Conservation (phyloP, 495 filamentous ascomycete species). For the Penicillium steckii region DNA sequence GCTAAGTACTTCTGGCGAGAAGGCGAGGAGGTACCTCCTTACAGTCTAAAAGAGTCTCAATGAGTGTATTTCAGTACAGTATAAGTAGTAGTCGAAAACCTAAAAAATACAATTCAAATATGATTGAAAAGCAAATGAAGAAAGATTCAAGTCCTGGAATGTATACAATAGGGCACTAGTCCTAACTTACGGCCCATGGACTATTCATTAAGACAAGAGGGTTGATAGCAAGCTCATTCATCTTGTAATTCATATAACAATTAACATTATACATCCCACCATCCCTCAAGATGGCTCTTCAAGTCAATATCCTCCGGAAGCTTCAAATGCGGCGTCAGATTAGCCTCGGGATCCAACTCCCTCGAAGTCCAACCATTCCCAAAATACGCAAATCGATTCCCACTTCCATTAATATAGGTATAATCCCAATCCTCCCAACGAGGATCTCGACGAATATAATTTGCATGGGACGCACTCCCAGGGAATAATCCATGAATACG, state of each 20-base stretch:
- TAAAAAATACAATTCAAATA: no score
- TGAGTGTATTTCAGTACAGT: no score
- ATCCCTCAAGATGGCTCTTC: conserved; percentile 47
- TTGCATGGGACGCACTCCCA: conserved; percentile 57
- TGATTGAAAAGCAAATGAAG: no score
- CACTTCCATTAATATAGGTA: conserved; percentile 45
- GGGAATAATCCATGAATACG: conserved; percentile 66
- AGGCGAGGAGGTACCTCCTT: conserved; percentile 30
- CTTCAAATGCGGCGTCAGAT: conserved; percentile 52
- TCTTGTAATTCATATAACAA: no score
- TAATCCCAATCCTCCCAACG: conserved; percentile 76
- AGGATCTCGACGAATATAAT: conserved; percentile 55
- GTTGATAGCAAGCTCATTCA: no score
- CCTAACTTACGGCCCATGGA: no score
- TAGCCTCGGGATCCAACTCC: conserved; percentile 34
- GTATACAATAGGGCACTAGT: neutral
- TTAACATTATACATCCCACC: conserved; percentile 47
- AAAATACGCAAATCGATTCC: conserved; percentile 58
- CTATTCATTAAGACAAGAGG: no score
- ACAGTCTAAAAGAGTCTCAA: conserved; percentile 17
- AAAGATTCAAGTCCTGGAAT: neutral
- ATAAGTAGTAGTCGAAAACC: no score
- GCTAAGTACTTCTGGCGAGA: conserved; percentile 46
- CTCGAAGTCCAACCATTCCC: conserved; percentile 55
- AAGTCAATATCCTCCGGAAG: conserved; percentile 45